Conservation (phyloP, 495 filamentous ascomycete genomes). For the Talaromyces thailandensis region DNA sequence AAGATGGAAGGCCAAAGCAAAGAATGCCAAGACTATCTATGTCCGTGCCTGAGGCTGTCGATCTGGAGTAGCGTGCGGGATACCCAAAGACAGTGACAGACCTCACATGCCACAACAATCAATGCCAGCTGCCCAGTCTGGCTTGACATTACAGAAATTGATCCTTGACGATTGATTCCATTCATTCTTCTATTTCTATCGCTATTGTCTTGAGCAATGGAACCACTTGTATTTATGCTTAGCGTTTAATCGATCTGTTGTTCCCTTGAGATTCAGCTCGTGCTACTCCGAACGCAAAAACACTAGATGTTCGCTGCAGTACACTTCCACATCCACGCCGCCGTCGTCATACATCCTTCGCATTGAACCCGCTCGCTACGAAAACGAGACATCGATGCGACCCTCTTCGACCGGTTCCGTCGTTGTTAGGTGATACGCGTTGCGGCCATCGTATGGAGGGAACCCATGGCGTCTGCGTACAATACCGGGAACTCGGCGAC, state of each 20-base stretch:
- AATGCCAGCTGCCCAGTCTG: neutral
- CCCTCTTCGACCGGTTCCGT: constrained; percentile 16
- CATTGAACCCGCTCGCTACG: neutral
- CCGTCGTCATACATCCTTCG: neutral
- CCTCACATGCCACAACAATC: neutral
- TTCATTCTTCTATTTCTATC: neutral
- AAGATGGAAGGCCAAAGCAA: neutral
- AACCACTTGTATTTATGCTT: neutral
- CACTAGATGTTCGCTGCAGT: neutral
- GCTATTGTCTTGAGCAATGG: neutral
- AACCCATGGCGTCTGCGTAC: constrained; percentile 41
- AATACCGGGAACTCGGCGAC: constrained; percentile 50
- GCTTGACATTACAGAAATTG: neutral
- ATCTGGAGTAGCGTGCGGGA: neutral
- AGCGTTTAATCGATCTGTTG: neutral
- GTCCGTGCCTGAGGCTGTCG: neutral
- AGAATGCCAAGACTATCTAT: neutral
- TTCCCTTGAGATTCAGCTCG: neutral
- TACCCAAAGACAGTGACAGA: too few species aligned
- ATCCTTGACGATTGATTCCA: too few species aligned
- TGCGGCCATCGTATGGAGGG: constrained; percentile 34
- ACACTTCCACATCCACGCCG: neutral
- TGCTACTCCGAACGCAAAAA: neutral
- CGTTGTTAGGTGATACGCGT: constrained; percentile 29
- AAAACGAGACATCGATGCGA: constrained; percentile 4